These are phyloP conservation scores for Leccinum griseonigrum DNA, from an alignment of 1,284 basidiomycete species.

Conservation along the genomic window DNA sequence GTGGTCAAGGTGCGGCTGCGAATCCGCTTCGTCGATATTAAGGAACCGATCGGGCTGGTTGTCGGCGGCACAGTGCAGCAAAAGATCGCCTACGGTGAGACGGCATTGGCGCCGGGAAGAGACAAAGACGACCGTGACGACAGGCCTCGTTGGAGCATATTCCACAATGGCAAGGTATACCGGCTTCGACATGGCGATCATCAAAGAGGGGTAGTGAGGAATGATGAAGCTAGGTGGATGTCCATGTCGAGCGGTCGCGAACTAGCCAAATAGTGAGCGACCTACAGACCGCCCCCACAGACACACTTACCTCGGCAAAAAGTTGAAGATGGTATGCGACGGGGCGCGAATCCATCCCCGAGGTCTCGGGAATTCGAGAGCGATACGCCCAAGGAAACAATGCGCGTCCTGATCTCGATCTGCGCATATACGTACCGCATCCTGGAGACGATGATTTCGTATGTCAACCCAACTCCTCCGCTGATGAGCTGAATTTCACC, in stretches of 20 bases:
- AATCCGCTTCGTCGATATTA: constrained; percentile 81
- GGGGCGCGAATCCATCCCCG: constrained; percentile 47
- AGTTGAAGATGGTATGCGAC: constrained; percentile 95
- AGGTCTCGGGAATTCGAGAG: constrained; percentile 84
- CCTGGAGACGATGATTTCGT: no score
- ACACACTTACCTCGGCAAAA: constrained; percentile 73
- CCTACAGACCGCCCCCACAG: constrained; percentile 38
- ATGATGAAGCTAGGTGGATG: constrained; percentile 91
- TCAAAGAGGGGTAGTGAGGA: constrained; percentile 96
- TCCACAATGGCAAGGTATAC: constrained; percentile 94
- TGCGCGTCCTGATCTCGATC: no score
- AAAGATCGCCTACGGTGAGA: constrained; percentile 88
- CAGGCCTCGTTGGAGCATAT: constrained; percentile 83
- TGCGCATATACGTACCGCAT: no score
- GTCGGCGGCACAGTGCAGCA: constrained; percentile 89
- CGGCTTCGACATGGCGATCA: constrained; percentile 99
- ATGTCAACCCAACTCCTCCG: no score
- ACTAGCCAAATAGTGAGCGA: constrained; percentile 38
- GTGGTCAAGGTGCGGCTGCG: constrained; percentile 89
- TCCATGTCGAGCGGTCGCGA: constrained; percentile 93
- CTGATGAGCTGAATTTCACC: no score
- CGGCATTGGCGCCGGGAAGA: constrained; percentile 93
- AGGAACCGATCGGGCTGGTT: constrained; percentile 85
- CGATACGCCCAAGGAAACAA: neutral
- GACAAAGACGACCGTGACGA: constrained; percentile 78